phyloP scores from a whole-genome alignment of 106 monocot genomes.

The Allium sativum region DNA sequence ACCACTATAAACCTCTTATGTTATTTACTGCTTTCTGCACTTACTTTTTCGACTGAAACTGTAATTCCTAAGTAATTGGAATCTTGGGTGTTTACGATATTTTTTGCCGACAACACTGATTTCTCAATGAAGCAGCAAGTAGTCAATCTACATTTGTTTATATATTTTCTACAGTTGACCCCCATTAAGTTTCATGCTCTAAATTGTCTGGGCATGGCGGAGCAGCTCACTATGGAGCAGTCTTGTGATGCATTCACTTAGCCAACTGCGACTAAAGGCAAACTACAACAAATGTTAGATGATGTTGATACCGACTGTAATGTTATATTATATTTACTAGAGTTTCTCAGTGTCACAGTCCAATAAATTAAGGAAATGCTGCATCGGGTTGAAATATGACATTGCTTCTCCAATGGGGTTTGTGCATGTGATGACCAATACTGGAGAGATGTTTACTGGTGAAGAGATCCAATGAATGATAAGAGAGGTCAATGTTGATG shows the following conservation, averaged over 20 bases:
- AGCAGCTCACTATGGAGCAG: no score
- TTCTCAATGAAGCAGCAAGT: no score
- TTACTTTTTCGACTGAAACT: no score
- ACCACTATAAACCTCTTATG: no score
- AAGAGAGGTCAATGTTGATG: slow-evolving; percentile 37
- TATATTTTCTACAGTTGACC: no score
- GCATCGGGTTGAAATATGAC: slow-evolving; percentile 33
- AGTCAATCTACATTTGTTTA: no score
- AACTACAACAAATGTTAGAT: slow-evolving; percentile 46
- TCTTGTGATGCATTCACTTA: slow-evolving; percentile 27
- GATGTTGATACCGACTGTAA: slow-evolving; percentile 35
- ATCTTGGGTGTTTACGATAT: no score
- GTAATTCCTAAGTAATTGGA: no score
- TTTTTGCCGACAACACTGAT: no score
- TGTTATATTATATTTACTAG: slow-evolving; percentile 30
- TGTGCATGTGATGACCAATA: slow-evolving; percentile 44
- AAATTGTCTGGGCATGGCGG: no score
- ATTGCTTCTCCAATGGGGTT: slow-evolving; percentile 39
- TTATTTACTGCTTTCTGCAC: no score
- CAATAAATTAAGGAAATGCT: slow-evolving; percentile 34
- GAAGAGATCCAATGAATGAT: slow-evolving; percentile 47
- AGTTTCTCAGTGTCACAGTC: slow-evolving; percentile 39
- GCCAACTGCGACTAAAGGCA: slow-evolving; percentile 33
- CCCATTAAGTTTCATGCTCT: no score
- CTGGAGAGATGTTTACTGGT: slow-evolving; percentile 39